These are phyloP conservation scores for Pharnaceum exiguum DNA, from an alignment of 148 eudicot species.

Conservation along the genomic window DNA sequence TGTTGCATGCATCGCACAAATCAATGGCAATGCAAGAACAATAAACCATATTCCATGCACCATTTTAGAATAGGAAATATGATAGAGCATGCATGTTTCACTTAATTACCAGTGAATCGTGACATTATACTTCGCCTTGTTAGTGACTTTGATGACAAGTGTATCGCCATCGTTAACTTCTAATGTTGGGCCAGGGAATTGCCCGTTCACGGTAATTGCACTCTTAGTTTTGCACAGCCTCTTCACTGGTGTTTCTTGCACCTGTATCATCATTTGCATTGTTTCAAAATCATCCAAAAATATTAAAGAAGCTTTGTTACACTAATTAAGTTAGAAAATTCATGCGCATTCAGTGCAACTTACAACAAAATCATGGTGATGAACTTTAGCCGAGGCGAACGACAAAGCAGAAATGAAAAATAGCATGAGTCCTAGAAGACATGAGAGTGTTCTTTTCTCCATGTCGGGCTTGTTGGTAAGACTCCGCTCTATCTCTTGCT, in stretches of 20 bases:
- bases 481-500: neutral
- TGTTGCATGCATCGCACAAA: no score
- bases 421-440: constrained; percentile 21
- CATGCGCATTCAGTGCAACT: constrained; percentile 2
- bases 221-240: constrained; percentile 63
- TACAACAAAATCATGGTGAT: constrained; percentile 64
- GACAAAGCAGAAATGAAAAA: constrained; percentile 30
- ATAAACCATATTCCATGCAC: neutral
- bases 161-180: constrained; percentile 72
- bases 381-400: constrained; percentile 43
- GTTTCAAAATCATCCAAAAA: no score
- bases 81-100: constrained; percentile 12
- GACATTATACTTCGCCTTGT: constrained; percentile 68
- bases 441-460: constrained; percentile 14
- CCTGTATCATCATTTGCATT: constrained; percentile 31
- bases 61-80: neutral
- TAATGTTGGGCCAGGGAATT: constrained; percentile 68
- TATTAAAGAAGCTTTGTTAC: no score
- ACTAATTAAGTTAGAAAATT: no score
- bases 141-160: constrained; percentile 63
- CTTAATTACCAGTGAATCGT: constrained; percentile 80
- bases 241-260: constrained; percentile 78
- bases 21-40: no score
- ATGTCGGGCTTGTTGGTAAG: neutral
- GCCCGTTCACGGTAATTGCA: constrained; percentile 69